Conservation (phyloP, 2,329 filamentous ascomycete species). For the Chaetomium olivaceum region DNA sequence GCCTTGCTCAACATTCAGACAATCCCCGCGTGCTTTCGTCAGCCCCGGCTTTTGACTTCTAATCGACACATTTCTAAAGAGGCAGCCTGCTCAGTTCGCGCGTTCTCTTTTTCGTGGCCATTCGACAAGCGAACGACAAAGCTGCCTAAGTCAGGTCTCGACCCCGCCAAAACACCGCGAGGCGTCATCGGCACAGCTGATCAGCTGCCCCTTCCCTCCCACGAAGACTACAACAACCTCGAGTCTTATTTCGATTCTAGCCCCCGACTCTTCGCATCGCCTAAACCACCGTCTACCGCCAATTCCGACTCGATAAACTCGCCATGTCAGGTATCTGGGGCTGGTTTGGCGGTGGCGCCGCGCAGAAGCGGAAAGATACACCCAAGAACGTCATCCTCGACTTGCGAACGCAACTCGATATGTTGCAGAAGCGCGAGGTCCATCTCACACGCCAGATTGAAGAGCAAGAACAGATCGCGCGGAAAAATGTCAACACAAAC, state of each 20-base stretch:
- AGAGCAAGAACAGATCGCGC: constrained; percentile 83
- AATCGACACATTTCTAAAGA: neutral
- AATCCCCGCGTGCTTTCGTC: constrained; percentile 19
- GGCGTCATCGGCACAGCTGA: constrained; percentile 33
- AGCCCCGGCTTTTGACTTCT: constrained; percentile 1
- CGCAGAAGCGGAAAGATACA: constrained; percentile 85
- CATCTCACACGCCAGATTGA: constrained; percentile 90
- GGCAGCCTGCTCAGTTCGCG: neutral
- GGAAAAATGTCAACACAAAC: constrained; percentile 85
- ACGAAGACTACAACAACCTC: constrained; percentile 6
- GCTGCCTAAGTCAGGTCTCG: constrained; percentile 28
- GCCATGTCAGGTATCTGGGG: constrained; percentile 70
- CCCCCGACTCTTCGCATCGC: neutral
- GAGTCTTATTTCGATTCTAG: neutral
- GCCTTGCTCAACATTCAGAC: constrained; percentile 23
- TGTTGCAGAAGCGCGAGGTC: constrained; percentile 95
- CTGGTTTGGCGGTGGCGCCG: constrained; percentile 86
- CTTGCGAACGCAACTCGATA: constrained; percentile 86
- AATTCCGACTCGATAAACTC: constrained; percentile 13
- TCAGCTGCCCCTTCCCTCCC: constrained; percentile 27
- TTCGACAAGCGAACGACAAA: neutral
- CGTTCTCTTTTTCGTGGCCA: neutral
- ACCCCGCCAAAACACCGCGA: constrained; percentile 32
- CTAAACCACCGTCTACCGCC: neutral
- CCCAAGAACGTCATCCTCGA: constrained; percentile 95